Evolutionary conservation across 306 rosid species (phyloP).

Genomic region (Geum urbanum): DNA sequence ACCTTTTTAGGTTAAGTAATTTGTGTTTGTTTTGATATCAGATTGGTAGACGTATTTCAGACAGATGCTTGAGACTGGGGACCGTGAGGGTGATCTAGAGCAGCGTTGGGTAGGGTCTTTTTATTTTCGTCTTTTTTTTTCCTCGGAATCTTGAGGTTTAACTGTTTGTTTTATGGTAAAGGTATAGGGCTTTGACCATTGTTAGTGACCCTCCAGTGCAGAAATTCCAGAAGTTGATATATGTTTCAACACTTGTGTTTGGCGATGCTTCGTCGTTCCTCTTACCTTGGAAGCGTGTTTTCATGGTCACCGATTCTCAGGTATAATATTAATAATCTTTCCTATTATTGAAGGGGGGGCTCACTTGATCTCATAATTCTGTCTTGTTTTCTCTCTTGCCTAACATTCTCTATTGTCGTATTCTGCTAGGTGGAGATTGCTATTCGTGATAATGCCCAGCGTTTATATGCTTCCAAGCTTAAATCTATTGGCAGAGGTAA

Average conservation of each 20-base stretch:
- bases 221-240: conserved; percentile 97
- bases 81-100: conserved; percentile 73
- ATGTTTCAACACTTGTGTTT: conserved; percentile 88
- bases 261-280: conserved; percentile 97
- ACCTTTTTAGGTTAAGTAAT: conserved; percentile 1
- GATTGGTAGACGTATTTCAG: conserved; percentile 86
- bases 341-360: not conserved
- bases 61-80: conserved; percentile 94
- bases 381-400: conserved; percentile 8
- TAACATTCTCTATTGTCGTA: conserved; percentile 7
- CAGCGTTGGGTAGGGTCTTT: conserved; percentile 77
- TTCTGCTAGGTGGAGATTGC: conserved; percentile 80
- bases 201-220: conserved; percentile 80
- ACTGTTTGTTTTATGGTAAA: conserved; percentile 14
- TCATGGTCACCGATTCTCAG: conserved; percentile 90
- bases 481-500: conserved; percentile 83
- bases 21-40: conserved; percentile 30
- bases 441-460: conserved; percentile 88
- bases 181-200: conserved; percentile 70
- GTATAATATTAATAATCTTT: conserved; percentile 28
- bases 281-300: conserved; percentile 96
- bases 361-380: not conserved
- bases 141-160: conserved; percentile 12
- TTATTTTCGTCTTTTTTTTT: no score
- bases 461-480: conserved; percentile 73